Base-by-base conservation (phyloP, 176 grass and related monocot species). In the Carex littledalei region DNA sequence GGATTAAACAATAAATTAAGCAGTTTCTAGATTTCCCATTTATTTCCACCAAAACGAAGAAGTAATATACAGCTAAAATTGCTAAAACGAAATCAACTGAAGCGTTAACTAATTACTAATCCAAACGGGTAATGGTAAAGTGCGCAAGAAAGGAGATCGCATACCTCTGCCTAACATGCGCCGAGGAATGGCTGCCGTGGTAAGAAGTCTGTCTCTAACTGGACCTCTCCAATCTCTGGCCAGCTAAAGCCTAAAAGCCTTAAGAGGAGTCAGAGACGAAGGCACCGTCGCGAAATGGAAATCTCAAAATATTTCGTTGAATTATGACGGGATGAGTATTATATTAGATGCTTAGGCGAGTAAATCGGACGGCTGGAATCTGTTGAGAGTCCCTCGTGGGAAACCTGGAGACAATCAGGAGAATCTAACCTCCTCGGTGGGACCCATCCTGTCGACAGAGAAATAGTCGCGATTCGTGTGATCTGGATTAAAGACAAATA, bases 191-290 rank as follows among this genome's bases (percentile, higher is more conserved):
- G 17, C 16, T 1, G 14, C 78, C 35, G 78, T 16, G 32, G 57
- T 37, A 31, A 81, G 20, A 5, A 18, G 62, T 47, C 62, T 9
- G 3, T 45, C 0, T 67, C 43, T 4, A 21, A 83, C 62, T 83
- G 81, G 37, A 47, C 32, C 39, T 67, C 80, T 83, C 62, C 62
- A 83, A 62, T 83, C 8, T 10, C 26, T 65, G 41, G 35, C 62
- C 21, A 50, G 20, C 12, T 22, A 31, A 29, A 29, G 29, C 29
- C 29, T 29, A 29, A 63, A 83, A 61, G 78, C 12, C 13, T 17
- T 18, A 16, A 5, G 8, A 14, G 21, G 45, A 50, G 43, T 20
- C 20, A 49, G 37, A 52, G 41, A n/a, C 18, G 2, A 49, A 47
- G 10, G 43, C 80, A 65, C 32, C 34, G 24, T 63, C 39, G 34